phyloP scores from a whole-genome alignment of 768 basidiomycete species.

The Megacollybia marginata region DNA sequence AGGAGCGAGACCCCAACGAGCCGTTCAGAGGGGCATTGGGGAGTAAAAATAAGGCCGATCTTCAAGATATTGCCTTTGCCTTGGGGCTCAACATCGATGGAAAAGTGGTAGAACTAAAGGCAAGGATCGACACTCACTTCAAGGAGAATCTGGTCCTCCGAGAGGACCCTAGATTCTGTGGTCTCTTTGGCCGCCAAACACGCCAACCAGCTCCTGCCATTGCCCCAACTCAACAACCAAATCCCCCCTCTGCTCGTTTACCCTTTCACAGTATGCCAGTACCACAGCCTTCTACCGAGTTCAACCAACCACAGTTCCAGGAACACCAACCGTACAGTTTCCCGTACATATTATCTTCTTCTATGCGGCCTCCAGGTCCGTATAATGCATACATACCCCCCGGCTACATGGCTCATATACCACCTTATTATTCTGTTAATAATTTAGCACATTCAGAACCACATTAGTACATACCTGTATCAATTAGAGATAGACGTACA shows the following conservation, averaged over 20 bases:
- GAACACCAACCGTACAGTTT: too few relatives aligned
- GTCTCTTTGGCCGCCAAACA: constrained; percentile 25
- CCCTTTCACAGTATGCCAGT: too few relatives aligned
- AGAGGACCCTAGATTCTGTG: constrained; percentile 49
- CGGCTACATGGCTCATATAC: too few relatives aligned
- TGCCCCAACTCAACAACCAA: neutral
- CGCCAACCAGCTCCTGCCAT: neutral
- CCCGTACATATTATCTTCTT: too few relatives aligned
- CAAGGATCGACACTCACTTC: constrained; percentile 57
- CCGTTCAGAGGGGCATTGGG: constrained; percentile 40
- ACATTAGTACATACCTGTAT: too few relatives aligned
- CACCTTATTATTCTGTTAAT: too few relatives aligned
- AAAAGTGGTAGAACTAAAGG: constrained; percentile 55
- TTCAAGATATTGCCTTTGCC: constrained; percentile 52
- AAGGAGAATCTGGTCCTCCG: constrained; percentile 50
- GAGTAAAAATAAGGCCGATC: constrained; percentile 61
- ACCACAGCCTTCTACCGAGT: too few relatives aligned
- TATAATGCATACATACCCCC: too few relatives aligned
- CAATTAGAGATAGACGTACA: too few relatives aligned
- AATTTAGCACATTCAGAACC: too few relatives aligned
- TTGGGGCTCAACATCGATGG: constrained; percentile 46
- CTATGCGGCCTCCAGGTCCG: too few relatives aligned
- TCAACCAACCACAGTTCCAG: too few relatives aligned
- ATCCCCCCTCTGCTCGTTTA: neutral
- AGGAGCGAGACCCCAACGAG: constrained; percentile 2